These are phyloP conservation scores for Prunus padus DNA, from an alignment of 306 rosid genomes.

Conservation along the genomic window DNA sequence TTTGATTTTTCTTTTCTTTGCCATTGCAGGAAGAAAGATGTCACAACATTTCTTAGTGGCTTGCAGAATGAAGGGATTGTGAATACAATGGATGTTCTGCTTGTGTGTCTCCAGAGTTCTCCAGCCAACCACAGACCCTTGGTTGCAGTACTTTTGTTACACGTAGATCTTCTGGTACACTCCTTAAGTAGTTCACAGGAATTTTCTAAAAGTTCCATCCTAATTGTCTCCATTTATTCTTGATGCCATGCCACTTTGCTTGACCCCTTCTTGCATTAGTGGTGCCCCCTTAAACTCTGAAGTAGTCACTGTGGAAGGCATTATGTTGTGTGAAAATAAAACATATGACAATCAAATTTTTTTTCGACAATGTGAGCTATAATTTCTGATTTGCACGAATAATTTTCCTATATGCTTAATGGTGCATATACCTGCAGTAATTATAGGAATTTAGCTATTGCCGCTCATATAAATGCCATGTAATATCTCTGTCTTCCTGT, in stretches of 20 bases:
- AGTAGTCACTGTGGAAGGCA: background rate
- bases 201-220: background rate
- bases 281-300: background rate
- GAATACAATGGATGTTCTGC: constrained; percentile 46
- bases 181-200: constrained; percentile 5
- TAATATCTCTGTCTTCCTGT: background rate
- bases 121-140: constrained; percentile 52
- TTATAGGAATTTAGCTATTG: background rate
- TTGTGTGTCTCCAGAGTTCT: constrained; percentile 47
- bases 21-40: constrained; percentile 62
- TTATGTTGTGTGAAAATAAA: background rate
- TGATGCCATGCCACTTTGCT: background rate
- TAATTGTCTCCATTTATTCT: background rate
- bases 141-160: constrained; percentile 59
- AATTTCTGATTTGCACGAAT: background rate
- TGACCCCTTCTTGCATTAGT: background rate
- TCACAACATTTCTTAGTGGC: constrained; percentile 45
- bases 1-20: background rate
- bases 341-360: background rate
- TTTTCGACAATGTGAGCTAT: background rate
- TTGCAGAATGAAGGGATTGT: constrained; percentile 49
- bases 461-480: background rate
- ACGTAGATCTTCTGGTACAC: constrained; percentile 60
- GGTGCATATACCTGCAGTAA: background rate
- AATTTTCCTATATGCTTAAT: background rate